Conservation (phyloP, 305 asterid species). For the Rubia tinctorum region DNA sequence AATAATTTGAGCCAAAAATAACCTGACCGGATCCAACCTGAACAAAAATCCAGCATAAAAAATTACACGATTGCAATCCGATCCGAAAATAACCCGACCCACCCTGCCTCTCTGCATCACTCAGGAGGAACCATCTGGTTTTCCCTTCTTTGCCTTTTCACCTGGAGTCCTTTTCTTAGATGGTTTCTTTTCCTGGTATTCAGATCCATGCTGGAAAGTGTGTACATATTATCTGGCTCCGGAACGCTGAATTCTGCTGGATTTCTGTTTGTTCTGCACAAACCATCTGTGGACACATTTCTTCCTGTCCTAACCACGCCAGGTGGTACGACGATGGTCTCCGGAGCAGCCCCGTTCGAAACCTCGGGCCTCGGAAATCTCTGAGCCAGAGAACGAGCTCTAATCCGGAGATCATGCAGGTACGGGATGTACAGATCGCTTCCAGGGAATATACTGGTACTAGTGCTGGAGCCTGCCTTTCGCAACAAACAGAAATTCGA, state of each 20-base stretch:
- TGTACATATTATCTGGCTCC: constrained; percentile 48
- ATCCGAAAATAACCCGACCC: too few relatives aligned
- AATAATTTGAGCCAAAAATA: too few relatives aligned
- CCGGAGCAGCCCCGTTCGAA: constrained; percentile 25
- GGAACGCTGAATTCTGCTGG: constrained; percentile 74
- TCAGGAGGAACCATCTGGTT: too few relatives aligned
- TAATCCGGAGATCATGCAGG: too few relatives aligned
- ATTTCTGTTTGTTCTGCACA: constrained; percentile 57
- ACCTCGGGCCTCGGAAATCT: background rate
- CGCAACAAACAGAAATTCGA: background rate
- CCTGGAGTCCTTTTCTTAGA: constrained; percentile 21
- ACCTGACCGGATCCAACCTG: too few relatives aligned
- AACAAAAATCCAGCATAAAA: too few relatives aligned
- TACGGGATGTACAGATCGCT: too few relatives aligned
- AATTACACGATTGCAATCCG: too few relatives aligned
- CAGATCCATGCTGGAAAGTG: constrained; percentile 47
- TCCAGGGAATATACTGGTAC: constrained; percentile 7
- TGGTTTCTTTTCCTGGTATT: constrained; percentile 30
- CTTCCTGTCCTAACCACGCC: constrained; percentile 17
- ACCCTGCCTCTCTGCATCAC: too few relatives aligned
- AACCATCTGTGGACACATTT: constrained; percentile 15
- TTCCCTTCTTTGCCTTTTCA: too few relatives aligned
- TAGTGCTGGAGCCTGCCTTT: constrained; percentile 8
- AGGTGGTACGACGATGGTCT: constrained; percentile 5
- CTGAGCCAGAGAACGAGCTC: background rate